Conservation (phyloP, 441 rosid genomes). For the Croton laevigatus region DNA sequence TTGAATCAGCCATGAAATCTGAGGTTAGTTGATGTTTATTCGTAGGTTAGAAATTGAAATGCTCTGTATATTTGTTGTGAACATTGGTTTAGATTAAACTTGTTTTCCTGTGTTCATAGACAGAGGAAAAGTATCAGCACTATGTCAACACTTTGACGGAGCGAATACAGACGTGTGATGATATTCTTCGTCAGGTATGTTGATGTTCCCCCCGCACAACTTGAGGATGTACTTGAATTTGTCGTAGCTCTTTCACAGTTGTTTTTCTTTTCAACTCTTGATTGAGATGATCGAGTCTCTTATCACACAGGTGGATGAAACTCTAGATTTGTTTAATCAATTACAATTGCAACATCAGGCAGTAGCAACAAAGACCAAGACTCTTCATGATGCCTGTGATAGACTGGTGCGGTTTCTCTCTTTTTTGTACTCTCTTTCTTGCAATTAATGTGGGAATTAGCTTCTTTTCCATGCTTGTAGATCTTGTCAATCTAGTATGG, state of each 20-base stretch:
- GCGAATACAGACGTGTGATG: constrained; percentile 89
- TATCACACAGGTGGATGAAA: constrained; percentile 77
- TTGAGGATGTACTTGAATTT: constrained; percentile 8
- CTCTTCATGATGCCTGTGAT: constrained; percentile 98
- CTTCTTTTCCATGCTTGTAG: not conserved
- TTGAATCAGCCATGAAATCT: constrained; percentile 94
- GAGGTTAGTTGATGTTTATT: constrained; percentile 65
- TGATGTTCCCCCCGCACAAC: constrained; percentile 10
- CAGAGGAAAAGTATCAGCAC: constrained; percentile 93
- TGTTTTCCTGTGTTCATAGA: constrained; percentile 36
- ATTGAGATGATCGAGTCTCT: constrained; percentile 3
- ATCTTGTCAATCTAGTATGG: not conserved
- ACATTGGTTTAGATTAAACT: constrained; percentile 14
- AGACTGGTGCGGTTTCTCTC: constrained; percentile 59
- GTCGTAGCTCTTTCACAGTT: not conserved
- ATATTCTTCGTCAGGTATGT: constrained; percentile 74
- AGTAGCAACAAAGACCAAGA: constrained; percentile 93
- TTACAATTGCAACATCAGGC: constrained; percentile 91
- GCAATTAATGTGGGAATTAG: not conserved
- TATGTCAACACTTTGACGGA: constrained; percentile 76
- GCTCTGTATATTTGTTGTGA: not conserved
- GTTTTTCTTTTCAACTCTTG: constrained; percentile 12
- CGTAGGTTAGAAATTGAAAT: constrained; percentile 6
- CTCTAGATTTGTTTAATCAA: constrained; percentile 79
- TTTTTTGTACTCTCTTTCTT: constrained; percentile 2